Evolutionary conservation across 176 grass and related monocot genomes (phyloP), one percentile per base, ranked within the genome.

Genomic region (Areca catechu): DNA sequence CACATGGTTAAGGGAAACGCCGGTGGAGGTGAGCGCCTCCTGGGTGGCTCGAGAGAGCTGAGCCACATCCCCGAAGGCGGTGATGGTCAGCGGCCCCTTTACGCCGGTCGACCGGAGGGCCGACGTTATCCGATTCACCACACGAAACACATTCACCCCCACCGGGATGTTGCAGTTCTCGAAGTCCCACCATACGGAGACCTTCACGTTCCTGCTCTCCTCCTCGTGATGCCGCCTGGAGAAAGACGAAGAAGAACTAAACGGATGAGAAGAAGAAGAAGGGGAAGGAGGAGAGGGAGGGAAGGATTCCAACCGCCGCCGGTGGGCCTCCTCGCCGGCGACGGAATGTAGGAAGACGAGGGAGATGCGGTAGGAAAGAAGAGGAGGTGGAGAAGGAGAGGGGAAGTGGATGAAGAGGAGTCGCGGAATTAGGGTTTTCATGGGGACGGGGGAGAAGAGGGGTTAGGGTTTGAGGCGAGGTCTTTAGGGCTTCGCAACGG

Each of bases 101-200:
- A 98, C 77, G 65, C 84, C 93, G 20, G 57, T 70, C 50, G 78
- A 77, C 19, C 87, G 86, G 24, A 98, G 76, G 4, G 93, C 93
- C 14, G 78, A 80, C 43, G 75, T 20, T 29, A 98, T 76, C 68
- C 81, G 72, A 16, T 66, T 60, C 5, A 73, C 84, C 49, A 98
- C 48, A 62, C 75, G 80, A 73, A 60, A 62, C 20, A 77, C 76
- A 70, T 92, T 85, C 54, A 89, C 73, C 25, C 66, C 73, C 20
- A 34, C 43, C 25, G 93, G 93, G 52, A 98, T 53, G 24, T 50
- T 0, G 76, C 87, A 92, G 76, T 98, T 92, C 87, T 92, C 93
- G 75, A 91, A 98, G 84, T 98, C 93, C 93, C 87, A 98, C 81
- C 75, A 92, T 61, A 98, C 93, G 1, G 87, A 79, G 20, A 98